Evolutionary conservation across 1,284 basidiomycete genomes (phyloP), one percentile per base, ranked within the genome.

Genomic region (Cryptococcus neoformans): DNA sequence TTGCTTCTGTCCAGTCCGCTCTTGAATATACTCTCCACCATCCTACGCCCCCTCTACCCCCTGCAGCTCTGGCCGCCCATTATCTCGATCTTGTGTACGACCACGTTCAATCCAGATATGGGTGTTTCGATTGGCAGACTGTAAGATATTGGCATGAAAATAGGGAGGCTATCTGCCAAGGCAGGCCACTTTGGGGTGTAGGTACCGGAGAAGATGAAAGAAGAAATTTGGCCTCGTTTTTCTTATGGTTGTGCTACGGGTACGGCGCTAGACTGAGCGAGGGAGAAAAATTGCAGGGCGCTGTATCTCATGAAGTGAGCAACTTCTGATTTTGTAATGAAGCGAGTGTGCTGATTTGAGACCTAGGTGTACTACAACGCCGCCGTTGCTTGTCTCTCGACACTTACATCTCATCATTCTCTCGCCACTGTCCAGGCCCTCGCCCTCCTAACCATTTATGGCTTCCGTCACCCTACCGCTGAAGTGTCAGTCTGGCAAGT

Each of bases 71-170:
- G 5, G 63, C 64, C 5, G 50, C 51, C 2, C 64, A 63, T 37
- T 68, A 66, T 49, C 46, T 70, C 16, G 55, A 61, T 39, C 48
- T 58, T 11, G 64, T 65, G 1, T 68, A 66, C 44, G 57, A 62
- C 21, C 66, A 70, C 54, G 59, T 70, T 34, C 68, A 70, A 54
- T 64, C 68, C n/a, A 58, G 66, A 36, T 68, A 66, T 54, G 59
- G 61, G 4, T 70, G 64, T 42, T 55, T 70, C 39, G 66, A 70
- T 35, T 70, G 68, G 68, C 58, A 54, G 9, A 55, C 60, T 1
- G 54, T 70, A 6, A 44, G 60, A 16, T 56, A 55, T 36, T 70
- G 68, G 68, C 66, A 66, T 51, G 61, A 63, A 3, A 62, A 66
- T 49, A 44, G 66, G 21, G 58, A 70, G 35, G 56, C 56, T 14